Conservation (phyloP, 768 basidiomycete species). For the Kwoniella pini region DNA sequence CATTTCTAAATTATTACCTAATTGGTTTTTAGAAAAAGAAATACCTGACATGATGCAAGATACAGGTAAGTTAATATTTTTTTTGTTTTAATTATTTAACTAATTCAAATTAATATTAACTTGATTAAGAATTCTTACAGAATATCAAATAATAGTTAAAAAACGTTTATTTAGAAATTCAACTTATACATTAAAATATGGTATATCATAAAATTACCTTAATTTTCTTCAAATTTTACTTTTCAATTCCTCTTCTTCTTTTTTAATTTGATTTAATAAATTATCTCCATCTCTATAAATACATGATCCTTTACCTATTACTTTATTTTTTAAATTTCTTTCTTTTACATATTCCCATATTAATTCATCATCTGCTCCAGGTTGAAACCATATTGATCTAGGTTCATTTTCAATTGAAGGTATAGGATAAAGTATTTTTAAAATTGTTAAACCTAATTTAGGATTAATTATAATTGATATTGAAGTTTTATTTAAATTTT, state of each 20-base stretch:
- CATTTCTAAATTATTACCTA: too few relatives aligned
- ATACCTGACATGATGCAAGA: too few relatives aligned
- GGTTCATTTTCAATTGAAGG: conserved; percentile 58
- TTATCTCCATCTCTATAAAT: conserved; percentile 73
- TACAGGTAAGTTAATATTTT: too few relatives aligned
- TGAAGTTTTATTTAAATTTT: conserved; percentile 36
- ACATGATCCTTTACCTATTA: conserved; percentile 82
- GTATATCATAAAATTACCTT: neutral
- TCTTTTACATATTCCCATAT: conserved; percentile 69
- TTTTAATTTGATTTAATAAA: conserved; percentile 13
- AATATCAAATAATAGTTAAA: too few relatives aligned
- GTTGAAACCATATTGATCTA: conserved; percentile 83
- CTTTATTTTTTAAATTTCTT: conserved; percentile 65
- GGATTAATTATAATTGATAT: conserved; percentile 50
- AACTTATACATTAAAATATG: too few relatives aligned
- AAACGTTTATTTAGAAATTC: too few relatives aligned
- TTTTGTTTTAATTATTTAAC: too few relatives aligned
- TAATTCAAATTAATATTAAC: too few relatives aligned
- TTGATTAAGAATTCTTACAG: too few relatives aligned
- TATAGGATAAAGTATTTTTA: conserved; percentile 39
- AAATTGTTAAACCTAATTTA: conserved; percentile 25
- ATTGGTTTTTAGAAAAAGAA: too few relatives aligned
- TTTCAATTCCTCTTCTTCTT: neutral
- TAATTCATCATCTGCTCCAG: conserved; percentile 72
- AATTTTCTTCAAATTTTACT: neutral